Base-by-base conservation (phyloP, 345 rosid species). In the Eucalyptus erythrocorys region DNA sequence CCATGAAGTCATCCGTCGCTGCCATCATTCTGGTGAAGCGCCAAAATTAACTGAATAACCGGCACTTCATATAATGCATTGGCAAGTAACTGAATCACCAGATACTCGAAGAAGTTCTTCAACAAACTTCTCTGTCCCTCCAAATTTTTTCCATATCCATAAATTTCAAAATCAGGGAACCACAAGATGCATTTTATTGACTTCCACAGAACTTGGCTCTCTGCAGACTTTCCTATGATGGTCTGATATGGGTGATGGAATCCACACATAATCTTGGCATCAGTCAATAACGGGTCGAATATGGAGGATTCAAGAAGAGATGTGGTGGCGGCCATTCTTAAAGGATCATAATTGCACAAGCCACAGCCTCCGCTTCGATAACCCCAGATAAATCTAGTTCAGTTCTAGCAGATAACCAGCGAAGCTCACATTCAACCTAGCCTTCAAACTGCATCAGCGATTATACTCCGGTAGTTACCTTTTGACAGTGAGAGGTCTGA, bases 71-170 rank as follows among this genome's bases (percentile, higher is more conserved):
- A n/a, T n/a, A n/a, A n/a, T n/a, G n/a, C n/a, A n/a, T n/a, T n/a
- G 3, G 94, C 95, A 51, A 96, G 89, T 68, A 96, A 81, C 92
- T 98, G 93, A 89, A 93, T 91, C 48, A 98, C 98, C 90, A 95
- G 89, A 91, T 92, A 93, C 91, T 95, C 94, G n/a, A n/a, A n/a
- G 40, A 97, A 97, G 93, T 91, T 94, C 94, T 90, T 95, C 87
- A 97, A 76, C 5, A 89, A 47, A 87, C 59, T 85, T 90, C 89
- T 94, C 94, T 96, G 96, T 48, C 34, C 71, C 66, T 91, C 97
- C 92, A 92, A 82, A 88, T 94, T 90, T 81, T 93, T 95, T 32
- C 90, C 90, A 22, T 92, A 89, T 40, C 90, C 90, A 17, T 93
- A 88, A 80, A 88, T 88, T 61, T 94, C 94, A 37, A 94, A 94